Conservation (phyloP, 2,329 filamentous ascomycete species). For the Scedosporium boydii region DNA sequence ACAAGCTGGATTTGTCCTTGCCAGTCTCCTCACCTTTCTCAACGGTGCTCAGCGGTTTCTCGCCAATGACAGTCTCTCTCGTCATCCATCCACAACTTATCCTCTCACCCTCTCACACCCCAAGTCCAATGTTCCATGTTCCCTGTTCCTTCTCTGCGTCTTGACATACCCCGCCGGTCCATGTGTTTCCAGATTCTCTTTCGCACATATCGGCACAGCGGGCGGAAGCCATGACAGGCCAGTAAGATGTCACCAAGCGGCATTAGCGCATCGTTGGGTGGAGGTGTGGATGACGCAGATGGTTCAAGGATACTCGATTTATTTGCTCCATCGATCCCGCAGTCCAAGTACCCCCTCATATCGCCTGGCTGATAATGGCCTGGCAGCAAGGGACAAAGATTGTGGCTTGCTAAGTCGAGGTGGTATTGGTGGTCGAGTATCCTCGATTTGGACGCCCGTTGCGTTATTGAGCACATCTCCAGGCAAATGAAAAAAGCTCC, state of each 20-base stretch:
- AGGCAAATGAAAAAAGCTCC: not conserved
- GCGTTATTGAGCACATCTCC: not conserved
- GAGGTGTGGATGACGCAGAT: not conserved
- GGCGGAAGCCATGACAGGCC: not conserved
- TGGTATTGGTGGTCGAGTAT: not conserved
- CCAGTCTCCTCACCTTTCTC: no score
- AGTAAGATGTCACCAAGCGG: not conserved
- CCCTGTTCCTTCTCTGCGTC: slow-evolving; percentile 1
- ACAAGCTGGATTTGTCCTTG: not conserved
- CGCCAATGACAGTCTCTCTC: no score
- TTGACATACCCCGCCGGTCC: not conserved
- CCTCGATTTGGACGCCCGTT: not conserved
- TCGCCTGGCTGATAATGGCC: not conserved
- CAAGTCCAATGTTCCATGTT: not conserved
- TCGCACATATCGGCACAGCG: not conserved
- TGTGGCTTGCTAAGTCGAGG: not conserved
- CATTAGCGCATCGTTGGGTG: not conserved
- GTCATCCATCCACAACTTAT: not conserved
- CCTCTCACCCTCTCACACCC: not conserved
- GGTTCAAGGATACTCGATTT: not conserved
- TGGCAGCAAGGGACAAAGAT: no score
- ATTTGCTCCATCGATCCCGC: not conserved
- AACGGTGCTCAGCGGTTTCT: no score
- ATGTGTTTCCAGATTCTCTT: slow-evolving; percentile 2
- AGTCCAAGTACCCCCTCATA: not conserved